A percentile compares a stretch with the other conserved stretches of the same genome.
phyloP scores from a whole-genome alignment of 2,329 filamentous ascomycete genomes.

The Waltergamsia citrina region DNA sequence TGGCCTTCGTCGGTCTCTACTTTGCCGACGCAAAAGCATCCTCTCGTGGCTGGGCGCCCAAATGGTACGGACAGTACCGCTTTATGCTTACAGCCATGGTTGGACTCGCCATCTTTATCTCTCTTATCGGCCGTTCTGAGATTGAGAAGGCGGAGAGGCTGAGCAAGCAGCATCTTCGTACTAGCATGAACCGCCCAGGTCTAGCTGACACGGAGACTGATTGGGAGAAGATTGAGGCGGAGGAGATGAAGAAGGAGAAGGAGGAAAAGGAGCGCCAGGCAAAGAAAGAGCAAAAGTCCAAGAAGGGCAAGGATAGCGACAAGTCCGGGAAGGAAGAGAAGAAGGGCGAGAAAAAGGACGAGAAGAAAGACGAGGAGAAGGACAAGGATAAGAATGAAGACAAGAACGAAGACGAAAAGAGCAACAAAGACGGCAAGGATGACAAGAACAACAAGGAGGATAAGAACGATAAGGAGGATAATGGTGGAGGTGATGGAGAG shows the following conservation, averaged over 20 bases:
- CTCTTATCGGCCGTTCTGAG: slow-evolving; percentile 73
- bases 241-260: slow-evolving; percentile 22
- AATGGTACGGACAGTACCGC: slow-evolving; percentile 83
- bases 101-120: slow-evolving; percentile 71
- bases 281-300: slow-evolving; percentile 11
- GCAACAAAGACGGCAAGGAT: slow-evolving; percentile 8
- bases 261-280: slow-evolving; percentile 13
- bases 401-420: slow-evolving; percentile 11
- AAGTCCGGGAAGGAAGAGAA: slow-evolving; percentile 8
- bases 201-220: slow-evolving; percentile 26
- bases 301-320: slow-evolving; percentile 9
- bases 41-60: slow-evolving; percentile 66
- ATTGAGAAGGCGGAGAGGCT: slow-evolving; percentile 33
- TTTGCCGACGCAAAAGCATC: slow-evolving; percentile 72
- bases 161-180: slow-evolving; percentile 22
- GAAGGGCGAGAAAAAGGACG: slow-evolving; percentile 3
- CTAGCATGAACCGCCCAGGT: slow-evolving; percentile 25
- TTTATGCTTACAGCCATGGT: slow-evolving; percentile 90
- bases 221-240: slow-evolving; percentile 34
- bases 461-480: slow-evolving; percentile 7
- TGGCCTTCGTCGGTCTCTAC: slow-evolving; percentile 77
- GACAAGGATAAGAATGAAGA: slow-evolving; percentile 3
- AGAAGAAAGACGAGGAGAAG: slow-evolving; percentile 5
- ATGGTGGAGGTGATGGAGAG: slow-evolving; percentile 3
- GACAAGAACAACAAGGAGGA: slow-evolving; percentile 7